Conservation (phyloP, 768 basidiomycete genomes). For the Trametes cubensis region DNA sequence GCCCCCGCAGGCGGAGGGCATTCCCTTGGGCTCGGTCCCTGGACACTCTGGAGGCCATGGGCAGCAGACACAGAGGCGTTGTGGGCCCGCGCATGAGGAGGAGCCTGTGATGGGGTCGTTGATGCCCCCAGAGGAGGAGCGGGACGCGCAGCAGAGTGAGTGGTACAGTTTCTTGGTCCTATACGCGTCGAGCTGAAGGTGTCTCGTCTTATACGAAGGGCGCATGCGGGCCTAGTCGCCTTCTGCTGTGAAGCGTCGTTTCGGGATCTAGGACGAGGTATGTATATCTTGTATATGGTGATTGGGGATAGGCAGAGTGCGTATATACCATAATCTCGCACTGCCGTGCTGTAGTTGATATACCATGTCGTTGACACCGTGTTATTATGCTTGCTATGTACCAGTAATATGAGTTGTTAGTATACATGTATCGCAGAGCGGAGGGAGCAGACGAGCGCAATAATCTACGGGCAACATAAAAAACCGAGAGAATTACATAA, state of each 20-base stretch:
- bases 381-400: slow-evolving; percentile 4
- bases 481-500: background rate
- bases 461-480: background rate
- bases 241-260: background rate
- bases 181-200: background rate
- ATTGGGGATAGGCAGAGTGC: background rate
- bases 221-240: too few relatives aligned
- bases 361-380: background rate
- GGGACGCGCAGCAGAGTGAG: slow-evolving; percentile 5
- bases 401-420: background rate
- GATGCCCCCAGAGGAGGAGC: slow-evolving; percentile 5
- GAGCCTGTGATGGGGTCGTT: slow-evolving; percentile 21
- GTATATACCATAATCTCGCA: background rate
- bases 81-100: background rate
- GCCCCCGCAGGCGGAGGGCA: background rate
- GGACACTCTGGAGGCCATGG: too few relatives aligned
- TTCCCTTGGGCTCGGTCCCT: too few relatives aligned
- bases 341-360: background rate
- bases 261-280: background rate
- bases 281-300: background rate
- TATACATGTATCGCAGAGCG: background rate
- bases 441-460: background rate
- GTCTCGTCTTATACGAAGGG: background rate
- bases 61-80: too few relatives aligned
- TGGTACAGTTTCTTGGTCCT: background rate